phyloP scores from a whole-genome alignment of 164 flowering plant species.

The Berberis vulgaris region DNA sequence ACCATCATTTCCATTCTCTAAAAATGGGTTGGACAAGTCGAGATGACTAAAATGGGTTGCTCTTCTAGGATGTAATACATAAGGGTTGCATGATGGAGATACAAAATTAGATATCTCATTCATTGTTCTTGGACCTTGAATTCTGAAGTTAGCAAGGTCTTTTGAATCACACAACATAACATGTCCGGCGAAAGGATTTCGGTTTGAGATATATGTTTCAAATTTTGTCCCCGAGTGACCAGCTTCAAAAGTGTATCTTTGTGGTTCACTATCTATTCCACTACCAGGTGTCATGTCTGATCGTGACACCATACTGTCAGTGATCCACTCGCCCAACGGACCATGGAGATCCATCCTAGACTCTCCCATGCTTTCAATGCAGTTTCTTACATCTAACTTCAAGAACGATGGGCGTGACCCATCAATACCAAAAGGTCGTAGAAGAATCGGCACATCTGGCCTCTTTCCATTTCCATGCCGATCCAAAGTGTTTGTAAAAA shows the following conservation, averaged over 20 bases:
- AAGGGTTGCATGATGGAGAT: constrained; percentile 3
- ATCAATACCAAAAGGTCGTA: constrained; percentile 14
- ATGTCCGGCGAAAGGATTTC: constrained; percentile 8
- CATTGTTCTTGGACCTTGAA: constrained; percentile 7
- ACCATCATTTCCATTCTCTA: constrained; percentile 20
- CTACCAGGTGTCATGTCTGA: constrained; percentile 1
- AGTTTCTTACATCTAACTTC: constrained; percentile 1
- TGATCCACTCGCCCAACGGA: constrained; percentile 8
- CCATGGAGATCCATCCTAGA: constrained; percentile 5
- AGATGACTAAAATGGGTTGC: constrained; percentile 14
- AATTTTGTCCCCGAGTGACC: background rate
- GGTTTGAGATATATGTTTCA: constrained; percentile 4
- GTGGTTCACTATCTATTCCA: constrained; percentile 4
- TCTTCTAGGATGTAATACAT: constrained; percentile 11
- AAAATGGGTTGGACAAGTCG: constrained; percentile 8
- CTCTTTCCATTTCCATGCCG: constrained; percentile 34
- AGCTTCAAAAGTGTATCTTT: background rate
- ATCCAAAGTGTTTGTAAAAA: constrained; percentile 43
- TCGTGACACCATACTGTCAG: constrained; percentile 2
- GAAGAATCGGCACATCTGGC: constrained; percentile 22
- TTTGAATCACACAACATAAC: constrained; percentile 13
- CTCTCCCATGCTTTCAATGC: constrained; percentile 2
- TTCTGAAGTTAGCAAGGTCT: constrained; percentile 13
- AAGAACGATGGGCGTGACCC: constrained; percentile 11
- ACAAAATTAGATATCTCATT: constrained; percentile 10